Base-by-base conservation (phyloP, 176 grass and related monocot species). In the Aegilops speltoides region DNA sequence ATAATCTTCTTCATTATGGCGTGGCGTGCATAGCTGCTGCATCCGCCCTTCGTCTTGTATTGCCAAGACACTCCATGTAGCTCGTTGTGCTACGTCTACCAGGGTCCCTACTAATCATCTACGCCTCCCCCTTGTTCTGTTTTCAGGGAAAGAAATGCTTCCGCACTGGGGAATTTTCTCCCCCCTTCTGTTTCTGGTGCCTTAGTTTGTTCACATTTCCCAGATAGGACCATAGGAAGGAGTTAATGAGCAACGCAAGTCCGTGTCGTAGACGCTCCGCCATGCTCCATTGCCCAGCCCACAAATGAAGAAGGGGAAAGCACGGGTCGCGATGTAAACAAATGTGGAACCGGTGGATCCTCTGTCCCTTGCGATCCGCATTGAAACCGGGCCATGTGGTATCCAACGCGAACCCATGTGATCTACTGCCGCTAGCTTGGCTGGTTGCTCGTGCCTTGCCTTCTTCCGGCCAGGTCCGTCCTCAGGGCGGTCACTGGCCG, bases 341-440 rank as follows among this genome's bases (percentile, higher is more conserved):
- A 73, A 25, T 52, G 24, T 6, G 7, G 24, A 43, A 26, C 15
- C 6, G 12, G 32, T 0, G n/a, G n/a, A 25, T 79, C 22, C 14
- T 14, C 61, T 80, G 9, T 12, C 73, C 72, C 61, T 37, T 22
- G 78, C 33, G 43, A 52, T 68, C 68, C 59, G 62, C 73, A 38
- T 54, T 26, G 26, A 67, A 52, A 36, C 60, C 10, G 26, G 28
- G 29, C 24, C 83, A 78, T 46, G 83, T 85, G 73, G 64, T 16
- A 75, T 79, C 74, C 74, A 22, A 69, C 73, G 45, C 63, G 17
- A 12, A 40, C 8, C 31, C 45, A 86, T 57, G 74, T 59, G 83
- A 66, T 26, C 31, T 26, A 10, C 34, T 20, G 17, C 11, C 7
- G 62, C 64, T 68, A 16, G 12, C 76, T 33, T 36, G 0, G 25